Evolutionary conservation across 1,139 yeast species (phyloP).

Genomic region (Pneumocystis murina): DNA sequence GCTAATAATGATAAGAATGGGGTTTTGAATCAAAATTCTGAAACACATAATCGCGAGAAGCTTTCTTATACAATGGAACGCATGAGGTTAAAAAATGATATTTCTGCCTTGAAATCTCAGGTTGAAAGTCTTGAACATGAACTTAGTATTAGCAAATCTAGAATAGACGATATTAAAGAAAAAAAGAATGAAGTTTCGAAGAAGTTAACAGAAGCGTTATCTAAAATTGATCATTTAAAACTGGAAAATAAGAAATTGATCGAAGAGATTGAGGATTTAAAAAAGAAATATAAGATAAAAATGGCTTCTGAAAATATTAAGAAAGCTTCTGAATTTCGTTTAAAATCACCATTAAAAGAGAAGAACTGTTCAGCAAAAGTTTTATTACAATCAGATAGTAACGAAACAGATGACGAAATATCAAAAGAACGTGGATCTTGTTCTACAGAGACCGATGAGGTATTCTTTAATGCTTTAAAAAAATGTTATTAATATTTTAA

Average conservation of each 20-base stretch:
- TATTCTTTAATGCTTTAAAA: background rate
- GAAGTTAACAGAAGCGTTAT: slow-evolving; percentile 11
- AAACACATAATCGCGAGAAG: background rate
- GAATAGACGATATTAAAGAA: slow-evolving; percentile 10
- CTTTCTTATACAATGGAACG: slow-evolving; percentile 10
- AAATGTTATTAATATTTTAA: background rate
- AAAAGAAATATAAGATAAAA: background rate
- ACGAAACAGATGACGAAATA: background rate
- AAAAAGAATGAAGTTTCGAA: slow-evolving; percentile 14
- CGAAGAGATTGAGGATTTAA: slow-evolving; percentile 3
- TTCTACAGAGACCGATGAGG: background rate
- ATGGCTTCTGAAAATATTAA: background rate
- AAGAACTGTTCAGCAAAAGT: background rate
- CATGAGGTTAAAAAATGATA: slow-evolving; percentile 9
- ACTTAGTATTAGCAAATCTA: slow-evolving; percentile 7
- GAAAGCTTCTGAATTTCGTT: background rate
- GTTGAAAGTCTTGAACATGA: slow-evolving; percentile 11
- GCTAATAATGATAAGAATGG: background rate
- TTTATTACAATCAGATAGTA: background rate
- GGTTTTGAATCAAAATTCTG: background rate
- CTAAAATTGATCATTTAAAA: slow-evolving; percentile 10
- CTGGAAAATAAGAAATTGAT: slow-evolving; percentile 7
- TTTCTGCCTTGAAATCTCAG: slow-evolving; percentile 5
- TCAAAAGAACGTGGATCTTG: background rate
- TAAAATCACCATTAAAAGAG: background rate